phyloP scores from a whole-genome alignment of 768 basidiomycete species.

The Daedaleopsis sinensis region DNA sequence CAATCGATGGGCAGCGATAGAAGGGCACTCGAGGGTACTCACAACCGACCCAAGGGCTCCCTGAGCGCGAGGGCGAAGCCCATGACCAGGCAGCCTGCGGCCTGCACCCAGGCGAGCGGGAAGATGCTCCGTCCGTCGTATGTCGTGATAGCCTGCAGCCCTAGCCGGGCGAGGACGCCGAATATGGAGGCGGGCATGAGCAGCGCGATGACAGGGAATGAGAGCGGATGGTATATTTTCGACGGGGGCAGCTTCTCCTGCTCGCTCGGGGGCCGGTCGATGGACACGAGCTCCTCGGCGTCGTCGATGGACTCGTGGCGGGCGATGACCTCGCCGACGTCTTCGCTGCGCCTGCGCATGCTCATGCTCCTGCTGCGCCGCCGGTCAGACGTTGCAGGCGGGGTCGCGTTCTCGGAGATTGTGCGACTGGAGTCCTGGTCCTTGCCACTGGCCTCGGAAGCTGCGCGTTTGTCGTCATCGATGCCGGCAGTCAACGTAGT shows the following conservation, averaged over 20 bases:
- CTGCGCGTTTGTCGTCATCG: not conserved
- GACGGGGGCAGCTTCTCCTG: constrained; percentile 35
- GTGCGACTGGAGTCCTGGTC: not conserved
- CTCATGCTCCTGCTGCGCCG: constrained; percentile 2
- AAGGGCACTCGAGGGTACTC: constrained; percentile 32
- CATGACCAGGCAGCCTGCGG: constrained; percentile 90
- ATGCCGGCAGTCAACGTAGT: too few relatives aligned
- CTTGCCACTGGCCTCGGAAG: not conserved
- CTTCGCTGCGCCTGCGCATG: constrained; percentile 11
- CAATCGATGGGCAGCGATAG: not conserved
- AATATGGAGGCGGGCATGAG: constrained; percentile 84
- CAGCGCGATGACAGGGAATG: constrained; percentile 65
- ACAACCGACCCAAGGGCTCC: constrained; percentile 76
- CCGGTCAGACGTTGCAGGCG: not conserved
- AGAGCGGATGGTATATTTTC: constrained; percentile 54
- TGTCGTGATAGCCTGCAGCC: constrained; percentile 69
- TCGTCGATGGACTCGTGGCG: constrained; percentile 36
- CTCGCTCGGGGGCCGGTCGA: constrained; percentile 44
- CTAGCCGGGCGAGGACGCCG: constrained; percentile 83
- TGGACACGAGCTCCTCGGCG: constrained; percentile 43
- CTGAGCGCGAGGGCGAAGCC: constrained; percentile 75
- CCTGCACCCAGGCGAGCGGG: constrained; percentile 83
- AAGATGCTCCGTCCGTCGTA: constrained; percentile 82
- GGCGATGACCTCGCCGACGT: constrained; percentile 39
- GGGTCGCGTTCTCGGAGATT: not conserved